Conservation (phyloP, 78 protist species). For the Dictyostelium brefeldianum region DNA sequence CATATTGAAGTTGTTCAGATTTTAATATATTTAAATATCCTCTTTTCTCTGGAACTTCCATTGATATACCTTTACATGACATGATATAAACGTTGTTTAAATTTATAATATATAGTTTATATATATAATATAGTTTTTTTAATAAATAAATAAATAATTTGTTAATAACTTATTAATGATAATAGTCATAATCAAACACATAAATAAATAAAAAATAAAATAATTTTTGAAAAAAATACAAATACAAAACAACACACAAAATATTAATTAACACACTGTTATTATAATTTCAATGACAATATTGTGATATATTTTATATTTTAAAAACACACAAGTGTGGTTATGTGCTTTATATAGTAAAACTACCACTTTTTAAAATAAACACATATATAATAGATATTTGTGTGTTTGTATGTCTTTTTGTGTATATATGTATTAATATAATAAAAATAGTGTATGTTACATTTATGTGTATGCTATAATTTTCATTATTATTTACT, state of each 20-base stretch:
- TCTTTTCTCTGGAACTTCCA: slow-evolving; percentile 76
- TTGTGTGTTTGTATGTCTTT: neutral
- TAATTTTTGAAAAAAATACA: neutral
- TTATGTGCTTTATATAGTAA: no score
- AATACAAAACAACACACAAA: neutral
- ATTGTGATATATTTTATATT: no score
- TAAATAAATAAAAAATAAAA: neutral
- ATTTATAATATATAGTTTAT: neutral
- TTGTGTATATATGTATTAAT: neutral
- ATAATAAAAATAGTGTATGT: neutral
- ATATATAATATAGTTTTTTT: neutral
- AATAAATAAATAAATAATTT: neutral
- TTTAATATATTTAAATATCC: slow-evolving; percentile 58
- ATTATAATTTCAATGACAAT: no score
- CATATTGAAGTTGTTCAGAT: neutral
- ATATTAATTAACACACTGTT: no score
- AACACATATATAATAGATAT: neutral
- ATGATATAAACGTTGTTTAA: neutral
- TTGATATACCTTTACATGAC: slow-evolving; percentile 30
- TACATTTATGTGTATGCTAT: no score
- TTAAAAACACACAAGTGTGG: no score
- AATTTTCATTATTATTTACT: no score
- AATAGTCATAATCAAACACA: neutral
- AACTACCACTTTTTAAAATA: no score
- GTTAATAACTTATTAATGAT: neutral